Percentiles rank a stretch among this genome's conserved stretches.
phyloP scores from a whole-genome alignment of 2,329 filamentous ascomycete genomes.

The Apiospora arundinis region DNA sequence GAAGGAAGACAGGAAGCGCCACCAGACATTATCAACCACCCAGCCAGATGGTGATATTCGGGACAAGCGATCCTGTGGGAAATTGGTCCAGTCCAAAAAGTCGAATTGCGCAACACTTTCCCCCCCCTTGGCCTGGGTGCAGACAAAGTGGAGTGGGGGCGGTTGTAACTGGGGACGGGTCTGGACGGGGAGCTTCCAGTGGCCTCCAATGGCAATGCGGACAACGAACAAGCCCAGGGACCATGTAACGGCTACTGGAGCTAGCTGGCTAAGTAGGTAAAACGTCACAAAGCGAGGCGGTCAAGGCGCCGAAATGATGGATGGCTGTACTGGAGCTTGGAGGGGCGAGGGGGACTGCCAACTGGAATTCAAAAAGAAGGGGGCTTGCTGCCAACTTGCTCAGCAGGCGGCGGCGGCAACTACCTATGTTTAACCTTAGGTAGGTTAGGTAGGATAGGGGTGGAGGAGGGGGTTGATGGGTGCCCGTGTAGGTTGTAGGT shows the following conservation, averaged over 20 bases:
- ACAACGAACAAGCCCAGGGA: slow-evolving; percentile 16
- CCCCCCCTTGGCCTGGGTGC: not conserved
- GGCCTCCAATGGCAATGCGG: not conserved
- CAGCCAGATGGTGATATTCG: slow-evolving; percentile 37
- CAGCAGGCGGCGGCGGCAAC: slow-evolving; percentile 13
- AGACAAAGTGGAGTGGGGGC: not conserved
- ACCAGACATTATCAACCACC: slow-evolving; percentile 36
- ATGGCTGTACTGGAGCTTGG: not conserved
- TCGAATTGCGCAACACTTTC: slow-evolving; percentile 9
- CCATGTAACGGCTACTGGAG: slow-evolving; percentile 13
- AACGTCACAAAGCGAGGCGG: slow-evolving; percentile 14
- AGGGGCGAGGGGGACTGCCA: not conserved
- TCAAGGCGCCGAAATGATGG: slow-evolving; percentile 15
- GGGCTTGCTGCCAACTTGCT: slow-evolving; percentile 11
- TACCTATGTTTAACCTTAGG: not conserved
- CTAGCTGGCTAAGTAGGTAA: not conserved
- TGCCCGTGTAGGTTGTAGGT: not conserved
- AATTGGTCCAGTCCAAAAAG: slow-evolving; percentile 30
- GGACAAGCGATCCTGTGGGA: slow-evolving; percentile 36
- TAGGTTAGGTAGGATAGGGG: not conserved
- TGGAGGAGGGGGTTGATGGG: not conserved
- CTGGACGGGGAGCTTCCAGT: slow-evolving; percentile 11
- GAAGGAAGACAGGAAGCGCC: slow-evolving; percentile 28
- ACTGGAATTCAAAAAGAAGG: not conserved
- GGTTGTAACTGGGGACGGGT: slow-evolving; percentile 12